phyloP scores from a whole-genome alignment of 495 filamentous ascomycete species.

The Hypoxylon cercidicola region DNA sequence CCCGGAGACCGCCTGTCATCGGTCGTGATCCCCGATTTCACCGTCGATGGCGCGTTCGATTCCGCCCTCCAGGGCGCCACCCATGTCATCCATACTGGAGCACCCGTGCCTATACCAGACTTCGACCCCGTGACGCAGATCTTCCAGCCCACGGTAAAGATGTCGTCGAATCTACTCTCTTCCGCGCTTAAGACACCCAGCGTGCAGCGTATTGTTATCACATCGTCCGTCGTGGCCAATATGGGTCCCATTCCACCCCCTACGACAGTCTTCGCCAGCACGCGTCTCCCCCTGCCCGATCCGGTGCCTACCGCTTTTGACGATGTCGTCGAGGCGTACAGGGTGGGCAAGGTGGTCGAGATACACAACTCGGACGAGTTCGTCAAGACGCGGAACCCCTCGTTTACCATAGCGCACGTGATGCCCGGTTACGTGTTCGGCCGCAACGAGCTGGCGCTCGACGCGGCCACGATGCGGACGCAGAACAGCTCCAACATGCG shows the following conservation, averaged over 20 bases:
- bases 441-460: slow-evolving; percentile 50
- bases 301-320: slow-evolving; percentile 20
- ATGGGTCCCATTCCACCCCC: slow-evolving; percentile 23
- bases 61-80: slow-evolving; percentile 55
- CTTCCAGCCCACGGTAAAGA: slow-evolving; percentile 46
- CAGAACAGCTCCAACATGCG: slow-evolving; percentile 42
- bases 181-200: slow-evolving; percentile 41
- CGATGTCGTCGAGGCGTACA: slow-evolving; percentile 48
- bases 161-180: slow-evolving; percentile 37
- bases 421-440: slow-evolving; percentile 53
- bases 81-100: slow-evolving; percentile 61
- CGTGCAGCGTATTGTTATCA: slow-evolving; percentile 51
- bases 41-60: slow-evolving; percentile 54
- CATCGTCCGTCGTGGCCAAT: slow-evolving; percentile 43
- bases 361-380: slow-evolving; percentile 50
- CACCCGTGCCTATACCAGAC: slow-evolving; percentile 46
- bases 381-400: slow-evolving; percentile 42
- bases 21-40: slow-evolving; percentile 57
- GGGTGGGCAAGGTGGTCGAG: slow-evolving; percentile 45
- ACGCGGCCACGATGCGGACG: slow-evolving; percentile 34
- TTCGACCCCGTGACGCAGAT: slow-evolving; percentile 35
- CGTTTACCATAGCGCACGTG: slow-evolving; percentile 53
- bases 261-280: slow-evolving; percentile 21
- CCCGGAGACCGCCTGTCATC: slow-evolving; percentile 45
- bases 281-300: slow-evolving; percentile 25